Base-by-base conservation (phyloP, 2,329 filamentous ascomycete genomes). In the Epicoccum nigrum region DNA sequence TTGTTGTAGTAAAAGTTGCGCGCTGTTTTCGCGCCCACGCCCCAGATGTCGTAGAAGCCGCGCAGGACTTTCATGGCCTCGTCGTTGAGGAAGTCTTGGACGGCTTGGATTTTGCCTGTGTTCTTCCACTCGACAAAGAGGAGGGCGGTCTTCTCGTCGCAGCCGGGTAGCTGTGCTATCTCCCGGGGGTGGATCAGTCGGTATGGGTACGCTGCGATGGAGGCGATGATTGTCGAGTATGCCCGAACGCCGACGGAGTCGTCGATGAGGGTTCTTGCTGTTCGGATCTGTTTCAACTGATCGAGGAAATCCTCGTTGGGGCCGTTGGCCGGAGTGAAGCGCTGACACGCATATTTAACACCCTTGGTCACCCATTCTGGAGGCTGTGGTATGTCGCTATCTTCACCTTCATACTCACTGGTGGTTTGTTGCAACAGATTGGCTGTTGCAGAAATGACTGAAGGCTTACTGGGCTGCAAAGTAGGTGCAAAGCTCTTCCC, bases 41-140 rank as follows among this genome's bases (percentile, higher is more conserved):
- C 93, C 89, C 91, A 96, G 50, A 97, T 95, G 4, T 88, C 80
- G 74, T 89, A 89, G 72, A 97, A 97, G 0, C 81, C 70, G 35
- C 83, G 79, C 3, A 97, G 74, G 0, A 86, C 79, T 16, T 79
- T 79, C 51, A 94, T 79, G 50, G 81, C 83, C 11, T 83, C 77
- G 59, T 96, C 86, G 0, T 76, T 73, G 42, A 87, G 81, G 1
- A 89, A 82, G 4, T 85, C 82, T 7, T 82, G 76, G 0, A 86
- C 86, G 19, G 90, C 89, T 28, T 78, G 68, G 4, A 96, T 76
- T 13, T 73, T 77, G 0, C 85, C 86, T 0, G 81, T 80, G 50
- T 81, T 78, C 44, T 80, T 83, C 81, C 86, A 97, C 68, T 96
- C 89, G 16, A 86, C 79, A 70, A 88, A 97, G 0, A 96, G 79